Evolutionary conservation across 2,329 filamentous ascomycete genomes (phyloP), one percentile per base, ranked within the genome.

Genomic region (Lasiodiplodia citricola): DNA sequence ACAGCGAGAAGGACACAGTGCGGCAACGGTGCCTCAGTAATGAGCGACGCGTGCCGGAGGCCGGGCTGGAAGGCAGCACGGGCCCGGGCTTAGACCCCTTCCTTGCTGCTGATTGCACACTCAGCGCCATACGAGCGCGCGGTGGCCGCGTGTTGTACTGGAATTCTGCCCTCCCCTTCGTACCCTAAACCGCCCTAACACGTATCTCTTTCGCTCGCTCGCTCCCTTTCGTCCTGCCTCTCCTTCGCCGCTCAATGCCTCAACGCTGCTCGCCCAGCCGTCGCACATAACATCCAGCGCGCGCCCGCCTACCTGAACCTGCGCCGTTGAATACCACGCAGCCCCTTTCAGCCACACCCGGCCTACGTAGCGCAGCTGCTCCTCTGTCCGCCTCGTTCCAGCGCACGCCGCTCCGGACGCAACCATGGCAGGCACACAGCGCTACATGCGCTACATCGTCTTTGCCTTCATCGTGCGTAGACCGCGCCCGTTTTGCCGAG

Each of bases 381-480:
- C 25, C 23, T 65, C 38, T 18, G 31, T 25, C 52, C 8, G 13
- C 52, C 21, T 21, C 38, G 11, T 38, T 23, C n/a, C 38, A 3
- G 14, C 23, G n/a, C 16, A 47, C 44, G 41, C 35, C 38, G 63
- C 23, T 5, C 28, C n/a, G 21, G 2, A 28, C 21, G 13, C 50
- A 51, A 87, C 87, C 85, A 90, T 90, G 82, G 87, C 89, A 70
- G 90, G 90, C 78, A 90, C 88, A 73, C 88, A 90, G 81, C 90
- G 92, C 82, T 93, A 93, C 76, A 76, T 88, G 73, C 87, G 88
- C 74, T 90, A 90, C 78, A 83, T 97, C 79, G 86, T 96, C 78
- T 89, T 97, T 77, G 92, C 93, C 70, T 87, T 94, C 77, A 91
- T 97, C 77, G 94, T 97, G 87, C 78, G 91, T 86, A 2, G 2